A percentile compares a stretch with the other conserved stretches of the same genome.
Conservation (phyloP, 768 basidiomycete species). For the Mycena pura region DNA sequence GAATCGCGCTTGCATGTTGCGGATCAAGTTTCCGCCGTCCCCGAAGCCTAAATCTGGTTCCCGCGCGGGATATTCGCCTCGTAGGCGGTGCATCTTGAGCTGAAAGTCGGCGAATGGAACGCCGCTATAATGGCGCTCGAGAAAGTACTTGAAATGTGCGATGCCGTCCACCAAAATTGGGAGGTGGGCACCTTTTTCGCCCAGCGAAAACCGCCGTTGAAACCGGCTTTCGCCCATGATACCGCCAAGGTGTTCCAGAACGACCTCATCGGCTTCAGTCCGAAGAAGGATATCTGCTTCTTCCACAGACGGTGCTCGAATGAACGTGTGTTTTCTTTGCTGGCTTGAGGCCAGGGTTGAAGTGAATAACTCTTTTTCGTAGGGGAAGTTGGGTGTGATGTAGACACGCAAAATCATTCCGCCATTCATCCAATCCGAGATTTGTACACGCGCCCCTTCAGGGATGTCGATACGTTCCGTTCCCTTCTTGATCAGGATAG, state of each 20-base stretch:
- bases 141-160: background rate
- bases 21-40: background rate
- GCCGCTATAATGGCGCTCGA: background rate
- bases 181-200: background rate
- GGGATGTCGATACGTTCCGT: too few species aligned
- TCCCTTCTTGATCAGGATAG: too few species aligned
- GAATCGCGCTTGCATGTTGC: background rate
- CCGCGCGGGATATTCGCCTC: background rate
- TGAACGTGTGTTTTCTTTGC: too few species aligned
- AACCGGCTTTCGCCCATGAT: background rate
- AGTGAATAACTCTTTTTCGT: background rate
- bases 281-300: background rate
- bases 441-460: too few species aligned
- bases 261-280: background rate
- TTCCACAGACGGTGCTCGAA: background rate
- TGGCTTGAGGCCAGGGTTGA: too few species aligned
- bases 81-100: background rate
- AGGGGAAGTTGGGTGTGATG: background rate
- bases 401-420: background rate
- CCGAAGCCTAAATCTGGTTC: background rate
- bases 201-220: background rate
- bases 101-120: background rate
- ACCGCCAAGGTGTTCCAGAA: background rate
- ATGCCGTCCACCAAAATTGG: background rate
- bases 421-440: background rate